Evolutionary conservation across 306 rosid species (phyloP).

Genomic region (Corylus americana): DNA sequence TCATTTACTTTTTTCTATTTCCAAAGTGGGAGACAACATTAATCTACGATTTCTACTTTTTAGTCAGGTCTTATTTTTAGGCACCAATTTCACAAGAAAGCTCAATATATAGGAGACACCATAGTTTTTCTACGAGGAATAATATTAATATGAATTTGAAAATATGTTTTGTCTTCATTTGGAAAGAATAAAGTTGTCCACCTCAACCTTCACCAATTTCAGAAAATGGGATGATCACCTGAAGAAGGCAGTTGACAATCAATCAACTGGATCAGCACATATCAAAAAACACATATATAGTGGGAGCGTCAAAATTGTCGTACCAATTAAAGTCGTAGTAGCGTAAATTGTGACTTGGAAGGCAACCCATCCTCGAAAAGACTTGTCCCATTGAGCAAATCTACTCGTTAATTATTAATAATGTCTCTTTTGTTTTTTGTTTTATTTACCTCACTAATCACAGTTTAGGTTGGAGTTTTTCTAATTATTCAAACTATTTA

Average conservation of each 20-base stretch:
- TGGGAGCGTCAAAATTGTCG: constrained; percentile 30
- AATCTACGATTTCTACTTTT: too few species aligned
- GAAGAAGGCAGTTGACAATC: background rate
- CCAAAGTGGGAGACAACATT: too few species aligned
- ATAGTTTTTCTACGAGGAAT: background rate
- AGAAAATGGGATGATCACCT: constrained; percentile 1
- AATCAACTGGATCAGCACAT: background rate
- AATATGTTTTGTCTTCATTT: background rate
- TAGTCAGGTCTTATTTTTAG: too few species aligned
- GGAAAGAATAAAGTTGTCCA: background rate
- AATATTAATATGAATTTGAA: background rate
- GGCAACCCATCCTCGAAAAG: constrained; percentile 1
- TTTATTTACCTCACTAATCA: background rate
- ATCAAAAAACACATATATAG: background rate
- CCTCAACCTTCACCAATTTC: background rate
- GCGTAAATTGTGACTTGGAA: constrained; percentile 9
- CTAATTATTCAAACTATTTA: constrained; percentile 9
- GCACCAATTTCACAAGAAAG: too few species aligned
- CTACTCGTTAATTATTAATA: background rate
- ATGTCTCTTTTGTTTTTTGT: background rate
- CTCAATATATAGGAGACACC: too few species aligned
- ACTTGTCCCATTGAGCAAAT: background rate
- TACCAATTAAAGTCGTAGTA: background rate
- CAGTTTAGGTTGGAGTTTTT: background rate
- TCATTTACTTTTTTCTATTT: too few species aligned